A percentile compares a stretch with the other conserved stretches of the same genome.
phyloP scores from a whole-genome alignment of 2,329 filamentous ascomycete genomes.

The Diaporthe humulicola region DNA sequence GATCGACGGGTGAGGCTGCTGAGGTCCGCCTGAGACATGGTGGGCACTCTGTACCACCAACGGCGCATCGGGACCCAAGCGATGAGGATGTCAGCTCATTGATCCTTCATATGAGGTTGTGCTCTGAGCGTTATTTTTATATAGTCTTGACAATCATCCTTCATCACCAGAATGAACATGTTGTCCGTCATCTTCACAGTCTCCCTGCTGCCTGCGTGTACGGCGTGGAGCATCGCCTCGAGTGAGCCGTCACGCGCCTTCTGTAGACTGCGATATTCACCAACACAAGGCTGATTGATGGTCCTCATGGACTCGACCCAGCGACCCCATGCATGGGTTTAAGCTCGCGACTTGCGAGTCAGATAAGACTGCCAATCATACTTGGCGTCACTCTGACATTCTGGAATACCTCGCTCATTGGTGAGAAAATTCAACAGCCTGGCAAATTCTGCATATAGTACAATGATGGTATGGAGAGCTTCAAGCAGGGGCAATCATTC shows the following conservation, averaged over 20 bases:
- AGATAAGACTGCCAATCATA: not conserved
- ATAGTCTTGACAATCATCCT: not conserved
- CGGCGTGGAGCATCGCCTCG: not conserved
- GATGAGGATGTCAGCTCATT: not conserved
- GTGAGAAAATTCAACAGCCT: not conserved
- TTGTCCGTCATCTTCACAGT: not conserved
- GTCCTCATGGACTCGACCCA: too few species aligned
- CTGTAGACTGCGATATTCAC: not conserved
- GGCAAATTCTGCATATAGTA: not conserved
- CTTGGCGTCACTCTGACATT: not conserved
- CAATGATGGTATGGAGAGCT: too few species aligned
- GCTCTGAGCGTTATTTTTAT: not conserved
- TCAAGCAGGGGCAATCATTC: not conserved
- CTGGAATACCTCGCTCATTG: not conserved
- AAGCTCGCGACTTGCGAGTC: not conserved
- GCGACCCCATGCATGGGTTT: too few species aligned
- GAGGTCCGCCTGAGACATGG: not conserved
- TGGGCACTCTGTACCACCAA: not conserved
- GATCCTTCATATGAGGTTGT: not conserved
- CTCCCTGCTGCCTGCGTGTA: too few species aligned
- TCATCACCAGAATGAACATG: not conserved
- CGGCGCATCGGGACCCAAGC: not conserved
- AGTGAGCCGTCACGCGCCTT: not conserved
- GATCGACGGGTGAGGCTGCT: not conserved
- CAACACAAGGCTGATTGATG: not conserved